Evolutionary conservation across 495 filamentous ascomycete species (phyloP).

Genomic region (Symbiotaphrina buchneri): DNA sequence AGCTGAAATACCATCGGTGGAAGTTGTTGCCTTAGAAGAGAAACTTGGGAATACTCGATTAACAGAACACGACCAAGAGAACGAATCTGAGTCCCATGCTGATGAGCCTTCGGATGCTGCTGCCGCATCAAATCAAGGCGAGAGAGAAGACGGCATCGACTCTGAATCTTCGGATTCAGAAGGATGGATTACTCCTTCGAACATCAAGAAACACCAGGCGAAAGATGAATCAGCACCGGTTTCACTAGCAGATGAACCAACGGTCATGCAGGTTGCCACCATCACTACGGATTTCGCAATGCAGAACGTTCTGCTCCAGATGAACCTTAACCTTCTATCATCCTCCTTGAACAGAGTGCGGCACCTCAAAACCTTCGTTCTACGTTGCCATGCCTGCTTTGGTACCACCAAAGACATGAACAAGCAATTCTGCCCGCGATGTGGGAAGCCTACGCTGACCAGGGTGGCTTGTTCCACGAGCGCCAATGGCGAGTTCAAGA

Average conservation of each 20-base stretch:
- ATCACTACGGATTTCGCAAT: slow-evolving; percentile 92
- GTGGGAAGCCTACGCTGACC: slow-evolving; percentile 70
- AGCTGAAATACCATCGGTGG: too few relatives aligned
- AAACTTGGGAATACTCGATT: too few relatives aligned
- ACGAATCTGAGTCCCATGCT: neutral
- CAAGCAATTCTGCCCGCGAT: slow-evolving; percentile 85
- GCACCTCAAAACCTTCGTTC: slow-evolving; percentile 62
- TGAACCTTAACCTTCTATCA: slow-evolving; percentile 83
- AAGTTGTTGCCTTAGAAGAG: too few relatives aligned
- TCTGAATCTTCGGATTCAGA: slow-evolving; percentile 39
- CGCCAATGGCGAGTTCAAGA: slow-evolving; percentile 51
- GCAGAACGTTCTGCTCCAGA: slow-evolving; percentile 84
- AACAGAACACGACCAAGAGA: too few relatives aligned
- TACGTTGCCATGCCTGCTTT: slow-evolving; percentile 93
- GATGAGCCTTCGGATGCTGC: neutral
- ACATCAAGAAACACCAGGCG: slow-evolving; percentile 65
- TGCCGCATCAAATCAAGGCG: too few relatives aligned
- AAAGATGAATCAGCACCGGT: slow-evolving; percentile 29
- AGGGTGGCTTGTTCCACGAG: slow-evolving; percentile 73
- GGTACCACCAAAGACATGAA: slow-evolving; percentile 58
- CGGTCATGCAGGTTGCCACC: slow-evolving; percentile 57
- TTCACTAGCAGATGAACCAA: slow-evolving; percentile 24
- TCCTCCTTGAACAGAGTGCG: slow-evolving; percentile 51
- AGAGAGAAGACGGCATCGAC: slow-evolving; percentile 17
- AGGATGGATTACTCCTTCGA: slow-evolving; percentile 90